A percentile compares a stretch with the other conserved stretches of the same genome.
Conservation (phyloP, 1,284 basidiomycete species). For the Ustilago hordei region DNA sequence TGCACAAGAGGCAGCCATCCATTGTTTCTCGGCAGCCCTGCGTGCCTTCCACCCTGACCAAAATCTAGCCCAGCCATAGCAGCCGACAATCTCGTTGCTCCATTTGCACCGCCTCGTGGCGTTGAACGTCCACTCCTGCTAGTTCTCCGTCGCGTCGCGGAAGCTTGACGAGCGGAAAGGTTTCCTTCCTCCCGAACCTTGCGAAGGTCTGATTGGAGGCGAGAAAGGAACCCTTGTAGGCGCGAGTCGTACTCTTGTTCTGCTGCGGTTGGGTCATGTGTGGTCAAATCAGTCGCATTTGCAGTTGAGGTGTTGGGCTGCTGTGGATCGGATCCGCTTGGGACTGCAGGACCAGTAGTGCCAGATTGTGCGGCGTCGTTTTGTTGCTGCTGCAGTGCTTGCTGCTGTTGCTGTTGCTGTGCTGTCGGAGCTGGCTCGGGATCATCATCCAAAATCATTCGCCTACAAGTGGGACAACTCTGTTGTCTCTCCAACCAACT, state of each 20-base stretch:
- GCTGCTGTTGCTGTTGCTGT: slow-evolving; percentile 10
- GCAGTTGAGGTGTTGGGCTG: not conserved
- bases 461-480: slow-evolving; percentile 93
- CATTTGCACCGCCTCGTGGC: slow-evolving; percentile 8
- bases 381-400: slow-evolving; percentile 6
- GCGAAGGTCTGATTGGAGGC: slow-evolving; percentile 48
- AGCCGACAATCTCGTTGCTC: not conserved
- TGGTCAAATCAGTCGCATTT: not conserved
- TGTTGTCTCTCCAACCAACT: slow-evolving; percentile 97
- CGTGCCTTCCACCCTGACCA: not conserved
- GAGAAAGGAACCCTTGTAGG: slow-evolving; percentile 44
- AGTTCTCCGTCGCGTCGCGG: slow-evolving; percentile 4
- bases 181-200: slow-evolving; percentile 51
- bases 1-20: not conserved
- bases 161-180: slow-evolving; percentile 24
- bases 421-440: slow-evolving; percentile 10
- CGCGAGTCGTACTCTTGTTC: slow-evolving; percentile 26
- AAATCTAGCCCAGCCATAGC: slow-evolving; percentile 5
- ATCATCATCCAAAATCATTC: slow-evolving; percentile 80
- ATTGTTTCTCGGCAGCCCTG: not conserved
- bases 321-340: not conserved
- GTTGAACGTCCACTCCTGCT: slow-evolving; percentile 28
- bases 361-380: not conserved
- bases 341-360: not conserved
- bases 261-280: slow-evolving; percentile 16